Conservation (phyloP, 768 basidiomycete species). For the Sporobolomyces pararoseus region DNA sequence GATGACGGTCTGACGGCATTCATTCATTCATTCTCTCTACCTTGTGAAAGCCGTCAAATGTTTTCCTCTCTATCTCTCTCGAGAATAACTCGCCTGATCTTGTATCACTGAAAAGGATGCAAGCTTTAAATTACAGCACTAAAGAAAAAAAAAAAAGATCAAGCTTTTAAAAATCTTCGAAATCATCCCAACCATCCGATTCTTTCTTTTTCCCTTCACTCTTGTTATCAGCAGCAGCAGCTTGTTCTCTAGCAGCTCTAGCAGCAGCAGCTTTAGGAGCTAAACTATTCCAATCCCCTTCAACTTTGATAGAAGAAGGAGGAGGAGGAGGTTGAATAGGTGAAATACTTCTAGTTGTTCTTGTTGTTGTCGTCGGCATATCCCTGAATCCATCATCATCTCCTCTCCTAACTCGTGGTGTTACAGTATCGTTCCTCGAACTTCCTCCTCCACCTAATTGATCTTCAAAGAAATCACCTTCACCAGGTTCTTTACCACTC, state of each 20-base stretch:
- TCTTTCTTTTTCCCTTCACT: conserved; percentile 5
- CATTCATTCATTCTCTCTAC: too few species aligned
- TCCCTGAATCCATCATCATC: conserved; percentile 11
- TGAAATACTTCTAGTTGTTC: not conserved
- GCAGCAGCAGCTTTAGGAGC: conserved; percentile 36
- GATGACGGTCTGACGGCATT: too few species aligned
- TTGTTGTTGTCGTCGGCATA: conserved; percentile 9
- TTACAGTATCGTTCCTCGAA: not conserved
- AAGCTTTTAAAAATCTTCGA: conserved; percentile 11
- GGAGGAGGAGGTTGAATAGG: not conserved
- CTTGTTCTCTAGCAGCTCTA: not conserved
- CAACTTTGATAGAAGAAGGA: not conserved
- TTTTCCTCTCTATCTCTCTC: too few species aligned
- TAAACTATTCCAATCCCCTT: conserved; percentile 29
- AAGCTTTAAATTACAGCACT: too few species aligned
- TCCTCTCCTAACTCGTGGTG: not conserved
- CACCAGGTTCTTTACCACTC: not conserved
- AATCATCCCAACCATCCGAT: conserved; percentile 38
- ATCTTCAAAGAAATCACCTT: conserved; percentile 32
- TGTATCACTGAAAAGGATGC: too few species aligned
- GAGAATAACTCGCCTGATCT: too few species aligned
- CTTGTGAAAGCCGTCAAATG: too few species aligned
- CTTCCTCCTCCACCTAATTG: conserved; percentile 5
- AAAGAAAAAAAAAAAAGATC: conserved; percentile 3
- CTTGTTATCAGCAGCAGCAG: conserved; percentile 1